Base-by-base conservation (phyloP, 2,329 filamentous ascomycete genomes). In the Chrysoporthe cubensis region DNA sequence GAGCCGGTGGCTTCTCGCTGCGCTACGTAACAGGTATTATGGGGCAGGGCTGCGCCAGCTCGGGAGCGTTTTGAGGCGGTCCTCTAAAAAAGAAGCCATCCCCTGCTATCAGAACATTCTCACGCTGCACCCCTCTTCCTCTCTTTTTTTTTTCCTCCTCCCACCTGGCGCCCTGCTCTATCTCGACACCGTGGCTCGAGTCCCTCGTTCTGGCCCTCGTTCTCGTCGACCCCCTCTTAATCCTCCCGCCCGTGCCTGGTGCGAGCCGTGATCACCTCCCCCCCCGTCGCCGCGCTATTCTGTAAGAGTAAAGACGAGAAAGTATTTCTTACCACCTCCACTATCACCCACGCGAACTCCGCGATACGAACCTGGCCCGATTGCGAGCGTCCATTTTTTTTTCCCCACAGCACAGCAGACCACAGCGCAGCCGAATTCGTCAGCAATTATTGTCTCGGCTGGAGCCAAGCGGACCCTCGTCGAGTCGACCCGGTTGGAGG, bases 11-110 rank as follows among this genome's bases (percentile, higher is more conserved):
- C 66, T 70, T 66, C 48, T 63, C 66, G 64, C 52, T 50, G 42
- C 58, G 65, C 59, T 67, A 68, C 66, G 68, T 70, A 70, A 57
- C 68, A 68, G 68, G 58, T 62, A 57, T 42, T 65, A 67, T 70
- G 68, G 68, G 62, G 62, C 64, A 57, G 56, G 40, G 48, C 46
- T 64, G 63, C 57, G 65, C 63, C 63, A 66, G 57, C 63, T 61
- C 63, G 63, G 37, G 16, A 46, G 64, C 42, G 61, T 63, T 63
- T 60, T 66, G 62, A 65, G 68, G 21, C 40, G 18, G 44, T 66
- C 66, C 62, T 64, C 61, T 65, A 65, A 65, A 69, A 43, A 65
- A 64, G 61, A 61, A 48, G 61, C 59, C 62, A 60, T 65, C 58
- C 64, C 68, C 64, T 70, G 66, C 64, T 66, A 57, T 61, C 48